Percentiles rank a stretch among this genome's conserved stretches.
Conservation (phyloP, 371 early-diverging fungal species). For the Syncephalastrum monosporum region DNA sequence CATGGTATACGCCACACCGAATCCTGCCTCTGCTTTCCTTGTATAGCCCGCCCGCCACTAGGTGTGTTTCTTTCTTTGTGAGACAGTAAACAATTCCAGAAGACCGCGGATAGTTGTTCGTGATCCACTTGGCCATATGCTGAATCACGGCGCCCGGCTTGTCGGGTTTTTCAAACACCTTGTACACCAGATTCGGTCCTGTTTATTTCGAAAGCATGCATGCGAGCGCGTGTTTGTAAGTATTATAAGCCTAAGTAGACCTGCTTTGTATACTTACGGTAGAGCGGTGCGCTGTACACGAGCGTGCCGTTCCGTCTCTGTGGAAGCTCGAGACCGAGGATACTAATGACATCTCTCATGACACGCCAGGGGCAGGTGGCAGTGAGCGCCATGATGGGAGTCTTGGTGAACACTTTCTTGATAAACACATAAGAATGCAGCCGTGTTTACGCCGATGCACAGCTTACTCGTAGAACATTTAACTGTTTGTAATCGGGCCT, state of each 20-base stretch:
- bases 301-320: conserved; percentile 41
- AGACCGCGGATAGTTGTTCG: conserved; percentile 48
- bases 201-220: background rate
- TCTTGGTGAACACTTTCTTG: conserved; percentile 53
- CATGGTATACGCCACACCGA: conserved; percentile 74
- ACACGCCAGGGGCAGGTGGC: conserved; percentile 83
- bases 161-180: conserved; percentile 62
- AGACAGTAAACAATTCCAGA: conserved; percentile 89
- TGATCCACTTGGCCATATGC: conserved; percentile 69
- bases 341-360: conserved; percentile 62
- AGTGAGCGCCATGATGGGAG: conserved; percentile 87
- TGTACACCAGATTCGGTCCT: conserved; percentile 72
- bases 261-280: conserved; percentile 29
- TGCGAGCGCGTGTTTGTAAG: background rate
- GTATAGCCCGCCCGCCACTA: conserved; percentile 57
- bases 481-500: conserved; percentile 47
- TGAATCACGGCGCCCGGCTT: conserved; percentile 53
- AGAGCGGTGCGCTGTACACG: conserved; percentile 55
- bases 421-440: background rate
- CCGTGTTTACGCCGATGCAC: conserved; percentile 27
- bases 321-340: conserved; percentile 53
- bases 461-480: conserved; percentile 35
- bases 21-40: conserved; percentile 52
- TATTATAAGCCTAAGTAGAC: background rate
- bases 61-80: conserved; percentile 76